These are phyloP conservation scores for Apiospora saccharicola DNA, from an alignment of 2,329 filamentous ascomycete species.

Conservation along the genomic window DNA sequence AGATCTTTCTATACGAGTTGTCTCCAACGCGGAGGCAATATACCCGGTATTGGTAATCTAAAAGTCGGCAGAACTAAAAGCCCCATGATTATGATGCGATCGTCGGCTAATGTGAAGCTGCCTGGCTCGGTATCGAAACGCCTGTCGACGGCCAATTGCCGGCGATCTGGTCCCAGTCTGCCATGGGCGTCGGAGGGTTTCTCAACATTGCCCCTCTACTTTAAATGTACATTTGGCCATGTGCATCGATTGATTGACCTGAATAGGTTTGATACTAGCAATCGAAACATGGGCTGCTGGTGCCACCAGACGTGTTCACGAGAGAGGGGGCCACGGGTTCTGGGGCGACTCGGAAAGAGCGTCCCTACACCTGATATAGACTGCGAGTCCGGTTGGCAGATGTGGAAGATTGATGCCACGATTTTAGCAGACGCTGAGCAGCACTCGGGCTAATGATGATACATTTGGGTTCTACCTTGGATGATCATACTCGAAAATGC, in stretches of 20 bases:
- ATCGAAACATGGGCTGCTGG: conserved; percentile 46
- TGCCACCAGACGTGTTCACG: conserved; percentile 46
- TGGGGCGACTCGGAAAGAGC: conserved; percentile 48
- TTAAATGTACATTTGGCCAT: background rate
- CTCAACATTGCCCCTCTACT: background rate
- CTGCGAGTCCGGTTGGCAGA: background rate
- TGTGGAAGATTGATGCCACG: background rate
- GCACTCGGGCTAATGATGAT: too few relatives aligned
- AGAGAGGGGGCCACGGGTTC: conserved; percentile 50
- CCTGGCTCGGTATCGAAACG: background rate
- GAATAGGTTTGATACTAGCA: conserved; percentile 44
- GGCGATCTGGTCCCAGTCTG: background rate
- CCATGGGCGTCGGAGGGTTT: background rate
- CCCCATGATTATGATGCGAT: background rate
- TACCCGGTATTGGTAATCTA: conserved; percentile 8
- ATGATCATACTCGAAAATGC: conserved; percentile 49
- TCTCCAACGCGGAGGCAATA: conserved; percentile 16
- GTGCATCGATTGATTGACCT: background rate
- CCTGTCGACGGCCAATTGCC: background rate
- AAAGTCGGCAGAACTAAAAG: conserved; percentile 2
- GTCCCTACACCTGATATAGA: conserved; percentile 39
- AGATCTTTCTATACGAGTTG: background rate
- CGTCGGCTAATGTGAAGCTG: conserved; percentile 4
- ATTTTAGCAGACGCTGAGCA: background rate
- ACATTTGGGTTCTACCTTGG: conserved; percentile 39